Evolutionary conservation across 2,329 filamentous ascomycete genomes (phyloP).

Genomic region (Clonostachys sp.): DNA sequence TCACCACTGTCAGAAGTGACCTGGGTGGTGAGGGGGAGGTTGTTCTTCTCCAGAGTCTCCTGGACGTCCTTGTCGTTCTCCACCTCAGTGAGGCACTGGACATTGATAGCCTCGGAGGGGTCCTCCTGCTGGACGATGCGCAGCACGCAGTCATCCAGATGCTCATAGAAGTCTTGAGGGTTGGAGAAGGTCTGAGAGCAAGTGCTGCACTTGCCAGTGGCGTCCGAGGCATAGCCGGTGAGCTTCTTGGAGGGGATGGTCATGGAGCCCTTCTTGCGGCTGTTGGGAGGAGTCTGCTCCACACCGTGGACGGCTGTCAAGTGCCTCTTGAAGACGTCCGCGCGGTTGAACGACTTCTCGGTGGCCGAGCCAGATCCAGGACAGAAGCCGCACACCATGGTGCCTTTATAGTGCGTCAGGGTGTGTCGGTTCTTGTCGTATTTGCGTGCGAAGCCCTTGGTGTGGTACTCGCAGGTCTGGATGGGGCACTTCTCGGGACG

Average conservation of each 20-base stretch:
- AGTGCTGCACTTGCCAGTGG: slow-evolving; percentile 92
- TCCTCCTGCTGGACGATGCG: slow-evolving; percentile 70
- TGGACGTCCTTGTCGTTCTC: slow-evolving; percentile 59
- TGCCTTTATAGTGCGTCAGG: slow-evolving; percentile 93
- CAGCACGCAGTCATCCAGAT: slow-evolving; percentile 75
- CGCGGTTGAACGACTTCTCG: slow-evolving; percentile 93
- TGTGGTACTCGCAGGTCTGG: slow-evolving; percentile 83
- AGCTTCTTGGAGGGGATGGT: slow-evolving; percentile 55
- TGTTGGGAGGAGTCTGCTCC: slow-evolving; percentile 89
- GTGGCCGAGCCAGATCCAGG: slow-evolving; percentile 82
- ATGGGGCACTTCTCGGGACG: slow-evolving; percentile 94
- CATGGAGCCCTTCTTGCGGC: slow-evolving; percentile 62
- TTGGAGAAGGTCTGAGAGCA: slow-evolving; percentile 88
- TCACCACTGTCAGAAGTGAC: slow-evolving; percentile 47
- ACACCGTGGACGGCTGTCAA: slow-evolving; percentile 87
- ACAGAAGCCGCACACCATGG: slow-evolving; percentile 95
- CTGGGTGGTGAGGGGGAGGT: slow-evolving; percentile 42
- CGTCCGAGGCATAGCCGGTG: slow-evolving; percentile 67
- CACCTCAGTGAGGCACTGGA: slow-evolving; percentile 60
- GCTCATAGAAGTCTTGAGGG: slow-evolving; percentile 97
- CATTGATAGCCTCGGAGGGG: slow-evolving; percentile 64
- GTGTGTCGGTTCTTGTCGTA: slow-evolving; percentile 97
- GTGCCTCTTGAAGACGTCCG: slow-evolving; percentile 94
- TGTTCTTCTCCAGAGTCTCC: slow-evolving; percentile 60
- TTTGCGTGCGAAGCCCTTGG: slow-evolving; percentile 89